Percentiles rank a stretch among this genome's conserved stretches.
phyloP scores from a whole-genome alignment of 768 basidiomycete genomes.

The Russula sp. region DNA sequence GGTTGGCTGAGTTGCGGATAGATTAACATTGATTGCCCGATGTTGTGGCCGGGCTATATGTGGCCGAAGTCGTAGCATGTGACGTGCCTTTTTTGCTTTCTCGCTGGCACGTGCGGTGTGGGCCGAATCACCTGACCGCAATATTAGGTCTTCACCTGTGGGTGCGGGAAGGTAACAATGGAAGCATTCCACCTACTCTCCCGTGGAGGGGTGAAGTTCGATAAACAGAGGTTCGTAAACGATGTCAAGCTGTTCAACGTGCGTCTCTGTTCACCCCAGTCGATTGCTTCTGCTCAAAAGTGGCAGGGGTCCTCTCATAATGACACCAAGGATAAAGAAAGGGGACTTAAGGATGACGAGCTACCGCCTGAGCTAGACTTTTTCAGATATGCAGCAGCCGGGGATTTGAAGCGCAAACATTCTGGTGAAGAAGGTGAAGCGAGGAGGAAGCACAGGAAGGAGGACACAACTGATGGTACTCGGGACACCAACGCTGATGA shows the following conservation, averaged over 20 bases:
- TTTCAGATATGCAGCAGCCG: slow-evolving; percentile 75
- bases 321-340: slow-evolving; percentile 24
- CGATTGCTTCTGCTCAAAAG: not conserved
- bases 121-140: slow-evolving; percentile 13
- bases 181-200: slow-evolving; percentile 89
- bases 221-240: slow-evolving; percentile 63
- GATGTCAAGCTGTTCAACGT: slow-evolving; percentile 72
- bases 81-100: too few species aligned
- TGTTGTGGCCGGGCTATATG: too few species aligned
- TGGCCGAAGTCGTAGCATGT: too few species aligned
- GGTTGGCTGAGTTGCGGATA: too few species aligned
- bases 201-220: slow-evolving; percentile 74
- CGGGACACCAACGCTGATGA: slow-evolving; percentile 26
- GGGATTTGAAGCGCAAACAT: slow-evolving; percentile 45
- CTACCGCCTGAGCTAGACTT: slow-evolving; percentile 82
- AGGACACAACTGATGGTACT: slow-evolving; percentile 21
- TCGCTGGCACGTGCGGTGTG: not conserved
- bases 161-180: too few species aligned
- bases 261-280: slow-evolving; percentile 11
- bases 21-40: too few species aligned
- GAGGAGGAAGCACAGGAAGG: slow-evolving; percentile 12
- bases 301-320: slow-evolving; percentile 25
- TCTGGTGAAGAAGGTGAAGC: slow-evolving; percentile 5
- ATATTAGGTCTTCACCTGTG: too few species aligned
- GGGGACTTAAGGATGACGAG: slow-evolving; percentile 33